Percentiles rank a stretch among this genome's conserved stretches.
phyloP scores from a whole-genome alignment of 2,329 filamentous ascomycete genomes.

The Scytalidium lignicola region DNA sequence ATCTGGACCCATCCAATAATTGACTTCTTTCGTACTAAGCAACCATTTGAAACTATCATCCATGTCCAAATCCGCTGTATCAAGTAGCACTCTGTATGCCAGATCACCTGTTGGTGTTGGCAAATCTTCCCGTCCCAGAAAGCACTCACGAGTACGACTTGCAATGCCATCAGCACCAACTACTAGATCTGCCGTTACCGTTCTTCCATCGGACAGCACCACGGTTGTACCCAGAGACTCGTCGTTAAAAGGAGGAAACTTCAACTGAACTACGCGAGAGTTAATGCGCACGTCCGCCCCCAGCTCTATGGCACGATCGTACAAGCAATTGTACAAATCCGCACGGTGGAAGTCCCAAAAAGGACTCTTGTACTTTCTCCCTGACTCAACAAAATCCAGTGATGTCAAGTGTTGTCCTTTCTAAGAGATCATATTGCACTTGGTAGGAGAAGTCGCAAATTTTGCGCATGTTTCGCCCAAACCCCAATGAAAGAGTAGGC shows the following conservation, averaged over 20 bases:
- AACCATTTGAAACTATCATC: slow-evolving; percentile 33
- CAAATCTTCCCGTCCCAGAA: slow-evolving; percentile 38
- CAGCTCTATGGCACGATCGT: slow-evolving; percentile 28
- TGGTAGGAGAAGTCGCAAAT: not conserved
- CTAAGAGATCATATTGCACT: too few relatives aligned
- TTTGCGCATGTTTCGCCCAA: not conserved
- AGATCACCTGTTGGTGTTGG: slow-evolving; percentile 38
- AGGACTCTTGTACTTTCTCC: slow-evolving; percentile 1
- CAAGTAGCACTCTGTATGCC: slow-evolving; percentile 37
- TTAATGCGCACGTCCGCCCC: slow-evolving; percentile 33
- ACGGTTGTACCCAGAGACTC: too few relatives aligned
- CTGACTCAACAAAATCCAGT: too few relatives aligned
- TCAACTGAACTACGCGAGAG: slow-evolving; percentile 28
- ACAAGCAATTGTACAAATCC: slow-evolving; percentile 37
- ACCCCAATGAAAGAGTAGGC: slow-evolving; percentile 4
- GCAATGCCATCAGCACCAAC: slow-evolving; percentile 34
- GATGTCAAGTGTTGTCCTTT: too few relatives aligned
- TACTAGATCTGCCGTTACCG: slow-evolving; percentile 31
- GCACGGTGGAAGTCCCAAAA: slow-evolving; percentile 41
- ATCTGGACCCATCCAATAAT: slow-evolving; percentile 39
- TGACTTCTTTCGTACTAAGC: slow-evolving; percentile 32
- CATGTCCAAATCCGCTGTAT: slow-evolving; percentile 32
- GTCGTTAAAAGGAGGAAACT: too few relatives aligned
- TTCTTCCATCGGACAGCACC: too few relatives aligned
- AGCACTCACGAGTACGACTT: slow-evolving; percentile 28